Evolutionary conservation across 805 yeast species (phyloP).

Genomic region (Saturnispora gosingensis): DNA sequence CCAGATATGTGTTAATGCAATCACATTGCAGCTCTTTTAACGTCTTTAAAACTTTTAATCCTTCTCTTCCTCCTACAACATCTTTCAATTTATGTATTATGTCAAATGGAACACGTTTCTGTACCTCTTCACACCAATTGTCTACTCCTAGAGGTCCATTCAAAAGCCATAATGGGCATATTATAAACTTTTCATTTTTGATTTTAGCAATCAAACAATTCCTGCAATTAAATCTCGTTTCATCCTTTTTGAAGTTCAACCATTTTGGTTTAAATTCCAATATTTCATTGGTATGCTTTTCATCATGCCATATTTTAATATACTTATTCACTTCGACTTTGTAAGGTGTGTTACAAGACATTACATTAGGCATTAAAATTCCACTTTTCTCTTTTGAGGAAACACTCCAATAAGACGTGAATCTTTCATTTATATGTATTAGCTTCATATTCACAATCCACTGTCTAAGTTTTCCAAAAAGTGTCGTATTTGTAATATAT

Average conservation of each 20-base stretch:
- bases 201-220: conserved; percentile 34
- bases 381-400: conserved; percentile 15
- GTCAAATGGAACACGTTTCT: neutral
- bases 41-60: conserved; percentile 11
- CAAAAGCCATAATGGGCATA: conserved; percentile 35
- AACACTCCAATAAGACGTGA: neutral
- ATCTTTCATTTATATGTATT: neutral
- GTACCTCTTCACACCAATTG: conserved; percentile 25
- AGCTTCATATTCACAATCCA: conserved; percentile 13
- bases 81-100: conserved; percentile 4
- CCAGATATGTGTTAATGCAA: conserved; percentile 23
- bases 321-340: conserved; percentile 20
- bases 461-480: conserved; percentile 11
- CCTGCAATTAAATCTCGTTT: conserved; percentile 28
- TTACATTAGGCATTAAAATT: conserved; percentile 22
- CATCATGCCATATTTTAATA: conserved; percentile 12
- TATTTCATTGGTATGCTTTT: conserved; percentile 5
- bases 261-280: conserved; percentile 48
- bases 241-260: conserved; percentile 17
- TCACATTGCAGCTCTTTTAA: conserved; percentile 32
- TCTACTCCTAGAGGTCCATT: conserved; percentile 22
- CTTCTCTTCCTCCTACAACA: conserved; percentile 1
- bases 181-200: conserved; percentile 26
- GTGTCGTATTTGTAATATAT: conserved; percentile 24
- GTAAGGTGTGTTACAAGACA: neutral